Conservation (phyloP, 208 protist genomes). For the Acanthamoeba healyi region DNA sequence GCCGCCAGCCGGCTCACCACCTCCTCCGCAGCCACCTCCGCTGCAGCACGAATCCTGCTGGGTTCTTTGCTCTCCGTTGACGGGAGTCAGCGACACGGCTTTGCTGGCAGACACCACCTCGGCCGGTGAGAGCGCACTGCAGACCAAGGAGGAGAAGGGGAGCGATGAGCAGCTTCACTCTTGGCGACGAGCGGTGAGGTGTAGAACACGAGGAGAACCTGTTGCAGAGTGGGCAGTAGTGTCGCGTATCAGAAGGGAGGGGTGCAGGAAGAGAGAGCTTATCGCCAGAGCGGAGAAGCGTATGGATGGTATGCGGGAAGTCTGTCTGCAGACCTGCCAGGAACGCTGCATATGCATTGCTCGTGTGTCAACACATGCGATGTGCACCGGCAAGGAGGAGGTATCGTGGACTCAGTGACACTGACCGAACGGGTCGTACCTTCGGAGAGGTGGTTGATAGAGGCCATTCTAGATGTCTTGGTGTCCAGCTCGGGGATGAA, state of each 20-base stretch:
- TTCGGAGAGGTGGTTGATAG: constrained; percentile 58
- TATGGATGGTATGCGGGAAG: constrained; percentile 47
- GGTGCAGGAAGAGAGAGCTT: background rate
- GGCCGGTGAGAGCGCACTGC: no score
- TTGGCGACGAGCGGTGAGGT: no score
- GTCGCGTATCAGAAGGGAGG: background rate
- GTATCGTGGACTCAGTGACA: background rate
- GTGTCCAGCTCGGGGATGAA: constrained; percentile 53
- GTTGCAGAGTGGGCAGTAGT: constrained; percentile 15
- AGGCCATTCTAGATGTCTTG: background rate
- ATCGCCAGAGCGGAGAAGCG: constrained; percentile 21
- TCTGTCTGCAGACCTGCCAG: constrained; percentile 31
- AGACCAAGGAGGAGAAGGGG: background rate
- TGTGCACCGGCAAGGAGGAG: no score
- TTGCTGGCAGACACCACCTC: background rate
- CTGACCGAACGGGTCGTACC: background rate
- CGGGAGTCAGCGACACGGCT: background rate
- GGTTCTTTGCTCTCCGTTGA: background rate
- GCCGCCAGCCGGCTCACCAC: no score
- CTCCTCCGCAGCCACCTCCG: background rate
- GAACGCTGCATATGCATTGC: background rate
- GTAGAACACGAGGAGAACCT: background rate
- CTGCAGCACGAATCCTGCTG: background rate
- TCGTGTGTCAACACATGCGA: no score
- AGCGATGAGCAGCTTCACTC: background rate